A percentile compares a stretch with the other conserved stretches of the same genome.
Conservation (phyloP, 805 yeast species). For the Metschnikowia lochheadii region DNA sequence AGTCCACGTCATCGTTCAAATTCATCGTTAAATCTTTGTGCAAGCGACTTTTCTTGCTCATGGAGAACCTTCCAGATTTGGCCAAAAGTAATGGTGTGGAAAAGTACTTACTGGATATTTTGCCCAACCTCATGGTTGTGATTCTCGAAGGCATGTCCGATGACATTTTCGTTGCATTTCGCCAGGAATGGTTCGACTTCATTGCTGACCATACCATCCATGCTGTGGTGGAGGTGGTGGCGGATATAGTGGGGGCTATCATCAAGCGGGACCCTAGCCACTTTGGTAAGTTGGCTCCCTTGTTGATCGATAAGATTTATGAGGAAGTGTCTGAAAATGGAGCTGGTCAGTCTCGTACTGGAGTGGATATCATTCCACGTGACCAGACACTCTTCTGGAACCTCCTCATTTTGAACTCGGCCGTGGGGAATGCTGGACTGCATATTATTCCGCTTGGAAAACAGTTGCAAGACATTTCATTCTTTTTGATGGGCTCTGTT, state of each 20-base stretch:
- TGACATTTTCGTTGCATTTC: constrained; percentile 45
- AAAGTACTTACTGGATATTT: constrained; percentile 34
- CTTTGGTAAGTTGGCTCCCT: constrained; percentile 41
- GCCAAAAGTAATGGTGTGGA: constrained; percentile 50
- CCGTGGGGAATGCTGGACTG: constrained; percentile 63
- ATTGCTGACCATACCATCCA: constrained; percentile 56
- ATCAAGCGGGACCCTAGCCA: constrained; percentile 57
- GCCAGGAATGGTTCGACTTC: constrained; percentile 50
- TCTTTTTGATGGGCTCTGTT: constrained; percentile 44
- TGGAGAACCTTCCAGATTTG: constrained; percentile 67
- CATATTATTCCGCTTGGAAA: constrained; percentile 40
- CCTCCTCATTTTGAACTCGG: constrained; percentile 63
- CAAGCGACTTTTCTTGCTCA: constrained; percentile 54
- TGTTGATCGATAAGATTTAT: constrained; percentile 49
- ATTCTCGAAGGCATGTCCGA: constrained; percentile 57
- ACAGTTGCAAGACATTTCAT: constrained; percentile 46
- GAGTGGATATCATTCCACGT: constrained; percentile 64
- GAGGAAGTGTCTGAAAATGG: constrained; percentile 71
- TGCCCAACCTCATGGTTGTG: constrained; percentile 35
- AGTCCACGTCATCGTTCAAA: constrained; percentile 70
- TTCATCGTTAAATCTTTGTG: constrained; percentile 54
- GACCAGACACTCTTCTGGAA: constrained; percentile 76
- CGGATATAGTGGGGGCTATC: constrained; percentile 69
- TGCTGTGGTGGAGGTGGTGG: constrained; percentile 61
- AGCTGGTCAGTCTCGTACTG: constrained; percentile 72